Conservation (phyloP, 805 yeast species). For the Starmerella roubikii region DNA sequence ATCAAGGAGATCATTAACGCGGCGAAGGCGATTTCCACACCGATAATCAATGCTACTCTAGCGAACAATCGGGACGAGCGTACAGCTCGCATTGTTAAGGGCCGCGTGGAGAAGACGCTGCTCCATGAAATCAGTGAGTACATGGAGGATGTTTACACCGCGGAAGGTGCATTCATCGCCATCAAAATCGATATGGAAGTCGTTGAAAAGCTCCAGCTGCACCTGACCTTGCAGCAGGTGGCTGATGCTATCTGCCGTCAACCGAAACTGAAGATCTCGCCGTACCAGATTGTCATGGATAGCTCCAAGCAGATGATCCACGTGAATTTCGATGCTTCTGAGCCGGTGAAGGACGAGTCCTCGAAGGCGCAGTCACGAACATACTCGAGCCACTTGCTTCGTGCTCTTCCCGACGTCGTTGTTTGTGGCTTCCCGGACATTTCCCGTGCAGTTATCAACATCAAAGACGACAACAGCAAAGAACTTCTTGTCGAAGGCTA, state of each 20-base stretch:
- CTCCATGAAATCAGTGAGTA: conserved; percentile 74
- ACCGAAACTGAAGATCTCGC: conserved; percentile 74
- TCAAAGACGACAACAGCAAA: conserved; percentile 63
- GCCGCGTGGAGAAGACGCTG: conserved; percentile 85
- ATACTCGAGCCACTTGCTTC: conserved; percentile 41
- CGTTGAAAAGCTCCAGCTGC: conserved; percentile 80
- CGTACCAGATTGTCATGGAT: conserved; percentile 53
- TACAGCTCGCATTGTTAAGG: conserved; percentile 97
- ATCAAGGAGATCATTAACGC: conserved; percentile 97
- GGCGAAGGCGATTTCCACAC: conserved; percentile 86
- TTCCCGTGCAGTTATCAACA: conserved; percentile 91
- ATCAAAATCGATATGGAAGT: conserved; percentile 72
- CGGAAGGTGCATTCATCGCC: conserved; percentile 60
- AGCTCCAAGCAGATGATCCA: conserved; percentile 46
- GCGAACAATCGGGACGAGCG: conserved; percentile 91
- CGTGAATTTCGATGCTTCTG: conserved; percentile 15
- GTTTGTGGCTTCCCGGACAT: conserved; percentile 89
- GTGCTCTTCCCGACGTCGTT: conserved; percentile 73
- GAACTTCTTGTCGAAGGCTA: conserved; percentile 96
- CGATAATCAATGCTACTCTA: conserved; percentile 85
- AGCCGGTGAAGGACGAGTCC: background rate
- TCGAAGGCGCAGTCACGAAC: conserved; percentile 14
- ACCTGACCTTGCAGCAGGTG: conserved; percentile 72
- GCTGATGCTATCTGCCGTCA: conserved; percentile 70
- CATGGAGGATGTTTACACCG: conserved; percentile 87